Conservation (phyloP, 208 protist genomes). For the Wallacemonas sp. region DNA sequence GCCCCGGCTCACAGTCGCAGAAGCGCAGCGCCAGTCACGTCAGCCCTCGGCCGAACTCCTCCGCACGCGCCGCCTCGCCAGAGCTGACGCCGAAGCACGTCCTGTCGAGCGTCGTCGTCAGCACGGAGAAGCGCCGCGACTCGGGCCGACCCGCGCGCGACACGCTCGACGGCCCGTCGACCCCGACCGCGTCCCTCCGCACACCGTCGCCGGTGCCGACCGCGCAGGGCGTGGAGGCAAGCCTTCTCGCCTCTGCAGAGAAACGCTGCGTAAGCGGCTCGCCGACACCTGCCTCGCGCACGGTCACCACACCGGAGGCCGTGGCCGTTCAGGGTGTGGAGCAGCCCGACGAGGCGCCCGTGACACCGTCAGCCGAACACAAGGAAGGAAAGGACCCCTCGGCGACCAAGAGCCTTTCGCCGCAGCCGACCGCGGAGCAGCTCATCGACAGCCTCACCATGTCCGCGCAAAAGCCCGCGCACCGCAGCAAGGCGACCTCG, state of each 20-base stretch:
- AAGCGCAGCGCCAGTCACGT: background rate
- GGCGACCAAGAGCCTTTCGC: slow-evolving; percentile 34
- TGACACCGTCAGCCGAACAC: too few species aligned
- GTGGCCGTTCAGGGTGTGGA: background rate
- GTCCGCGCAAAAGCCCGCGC: slow-evolving; percentile 20
- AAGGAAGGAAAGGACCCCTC: too few species aligned
- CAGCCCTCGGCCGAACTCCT: slow-evolving; percentile 22
- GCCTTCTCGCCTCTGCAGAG: slow-evolving; percentile 35
- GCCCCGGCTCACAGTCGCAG: slow-evolving; percentile 18
- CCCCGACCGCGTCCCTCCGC: slow-evolving; percentile 2
- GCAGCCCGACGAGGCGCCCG: too few species aligned
- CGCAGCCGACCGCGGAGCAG: slow-evolving; percentile 29
- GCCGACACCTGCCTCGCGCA: slow-evolving; percentile 23
- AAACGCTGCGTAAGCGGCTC: slow-evolving; percentile 22
- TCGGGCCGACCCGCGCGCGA: background rate
- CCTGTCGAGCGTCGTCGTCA: slow-evolving; percentile 32
- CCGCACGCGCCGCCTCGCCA: slow-evolving; percentile 30
- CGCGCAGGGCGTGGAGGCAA: slow-evolving; percentile 29
- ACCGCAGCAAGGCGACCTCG: slow-evolving; percentile 21
- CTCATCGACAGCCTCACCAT: slow-evolving; percentile 36
- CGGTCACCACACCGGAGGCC: background rate
- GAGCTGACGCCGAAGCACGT: slow-evolving; percentile 49
- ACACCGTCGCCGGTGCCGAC: slow-evolving; percentile 40
- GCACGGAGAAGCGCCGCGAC: slow-evolving; percentile 25
- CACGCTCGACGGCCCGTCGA: background rate